Evolutionary conservation across 768 basidiomycete genomes (phyloP).

Genomic region (Amanita rubescens): DNA sequence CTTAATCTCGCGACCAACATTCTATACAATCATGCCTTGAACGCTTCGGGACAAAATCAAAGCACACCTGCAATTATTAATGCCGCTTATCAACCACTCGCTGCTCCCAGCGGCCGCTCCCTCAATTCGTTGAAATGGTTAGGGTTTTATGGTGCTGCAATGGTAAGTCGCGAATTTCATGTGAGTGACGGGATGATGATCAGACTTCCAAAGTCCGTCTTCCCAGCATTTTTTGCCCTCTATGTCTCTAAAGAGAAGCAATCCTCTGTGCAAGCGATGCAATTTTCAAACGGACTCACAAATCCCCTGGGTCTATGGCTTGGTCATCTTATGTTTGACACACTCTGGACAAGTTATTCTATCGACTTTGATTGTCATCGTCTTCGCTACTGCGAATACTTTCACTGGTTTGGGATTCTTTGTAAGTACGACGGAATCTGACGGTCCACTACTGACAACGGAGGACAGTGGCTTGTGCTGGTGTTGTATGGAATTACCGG

Average conservation of each 20-base stretch:
- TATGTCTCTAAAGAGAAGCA: constrained; percentile 71
- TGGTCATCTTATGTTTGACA: constrained; percentile 72
- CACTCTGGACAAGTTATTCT: constrained; percentile 49
- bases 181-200: not conserved
- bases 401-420: constrained; percentile 65
- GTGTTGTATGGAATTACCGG: constrained; percentile 65
- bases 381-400: constrained; percentile 51
- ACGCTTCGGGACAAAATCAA: constrained; percentile 33
- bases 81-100: constrained; percentile 52
- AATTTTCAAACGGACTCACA: constrained; percentile 67
- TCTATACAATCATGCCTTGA: constrained; percentile 55
- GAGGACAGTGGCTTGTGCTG: constrained; percentile 56
- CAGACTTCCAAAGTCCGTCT: constrained; percentile 44
- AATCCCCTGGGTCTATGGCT: constrained; percentile 70
- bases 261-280: constrained; percentile 75
- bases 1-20: constrained; percentile 65
- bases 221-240: constrained; percentile 74
- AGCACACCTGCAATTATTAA: constrained; percentile 43
- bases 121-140: constrained; percentile 65
- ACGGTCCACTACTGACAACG: constrained; percentile 1
- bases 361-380: constrained; percentile 54
- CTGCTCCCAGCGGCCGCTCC: constrained; percentile 46
- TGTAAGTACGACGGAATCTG: constrained; percentile 26
- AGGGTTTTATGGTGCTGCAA: constrained; percentile 63
- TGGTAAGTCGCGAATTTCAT: constrained; percentile 41